Base-by-base conservation (phyloP, 768 basidiomycete species). In the Amanita jacksonii region DNA sequence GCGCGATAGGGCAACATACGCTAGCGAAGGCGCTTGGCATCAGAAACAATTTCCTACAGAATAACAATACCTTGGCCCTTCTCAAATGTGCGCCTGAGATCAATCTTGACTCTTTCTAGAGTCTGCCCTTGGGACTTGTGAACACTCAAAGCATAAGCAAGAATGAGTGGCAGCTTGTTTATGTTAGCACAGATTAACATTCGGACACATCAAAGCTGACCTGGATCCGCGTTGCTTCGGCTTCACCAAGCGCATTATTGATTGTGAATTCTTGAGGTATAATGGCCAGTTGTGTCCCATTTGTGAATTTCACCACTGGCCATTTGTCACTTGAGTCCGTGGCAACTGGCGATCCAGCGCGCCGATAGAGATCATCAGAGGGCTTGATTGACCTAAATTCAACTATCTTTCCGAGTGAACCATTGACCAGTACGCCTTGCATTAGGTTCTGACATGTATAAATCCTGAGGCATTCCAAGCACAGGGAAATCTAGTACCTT, bases 101-200 rank as follows among this genome's bases (percentile, higher is more conserved):
- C 79, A 3, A 92, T 84, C 47, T 80, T 84, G 45, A 92, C 87
- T 38, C 87, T 70, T 40, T 87, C 77, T 34, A 94, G 63, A 0
- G 91, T 93, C 59, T 92, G 90, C 0, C 91, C 91, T 57, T 94
- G 91, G 4, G 82, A 83, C 57, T 93, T 93, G 63, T 92, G 88
- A 27, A 92, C 79, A 38, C 81, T 83, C 57, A 92, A 68, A 0
- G 89, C 88, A 85, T 88, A 92, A 0, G 90, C 80, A n/a, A 90
- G 70, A 38, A 87, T 84, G 3, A 93, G 59, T 0, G 85, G 84
- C 1, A 88, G 52, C 79, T 85, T 50, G 8, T 48, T 35, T 34
- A 40, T 34, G 27, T 33, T 16, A 16, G 19, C 25, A 35, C 18
- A 38, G 8, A 41, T 9, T 20, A 12, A 4, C 12, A 27, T 16